phyloP scores from a whole-genome alignment of 495 filamentous ascomycete species.

The Halenospora varia region DNA sequence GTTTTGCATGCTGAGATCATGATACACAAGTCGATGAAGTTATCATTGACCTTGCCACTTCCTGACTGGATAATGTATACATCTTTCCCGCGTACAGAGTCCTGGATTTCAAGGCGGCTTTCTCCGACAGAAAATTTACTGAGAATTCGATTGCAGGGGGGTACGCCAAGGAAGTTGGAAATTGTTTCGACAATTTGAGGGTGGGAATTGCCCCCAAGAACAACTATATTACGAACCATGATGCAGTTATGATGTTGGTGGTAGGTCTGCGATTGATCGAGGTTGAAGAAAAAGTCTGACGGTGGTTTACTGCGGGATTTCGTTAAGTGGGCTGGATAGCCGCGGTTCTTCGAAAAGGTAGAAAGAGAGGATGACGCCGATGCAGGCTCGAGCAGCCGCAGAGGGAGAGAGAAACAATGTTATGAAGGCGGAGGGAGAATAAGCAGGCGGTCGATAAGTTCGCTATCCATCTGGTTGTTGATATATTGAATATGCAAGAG shows the following conservation, averaged over 20 bases:
- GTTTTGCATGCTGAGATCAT: constrained; percentile 97
- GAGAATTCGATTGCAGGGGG: constrained; percentile 74
- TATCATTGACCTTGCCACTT: constrained; percentile 87
- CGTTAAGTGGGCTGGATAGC: constrained; percentile 13
- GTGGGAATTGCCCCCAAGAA: constrained; percentile 91
- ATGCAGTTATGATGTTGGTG: constrained; percentile 12
- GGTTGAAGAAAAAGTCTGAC: not conserved
- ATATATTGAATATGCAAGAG: not conserved
- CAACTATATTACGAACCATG: constrained; percentile 95
- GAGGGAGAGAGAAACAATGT: not conserved
- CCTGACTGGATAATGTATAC: constrained; percentile 96
- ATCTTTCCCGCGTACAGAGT: constrained; percentile 95
- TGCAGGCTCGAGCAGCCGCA: not conserved
- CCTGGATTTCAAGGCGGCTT: constrained; percentile 89
- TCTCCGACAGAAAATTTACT: constrained; percentile 93
- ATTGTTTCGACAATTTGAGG: constrained; percentile 80
- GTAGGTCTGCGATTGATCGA: constrained; percentile 4
- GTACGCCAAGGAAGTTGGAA: constrained; percentile 81
- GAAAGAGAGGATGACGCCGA: not conserved
- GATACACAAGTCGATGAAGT: constrained; percentile 93
- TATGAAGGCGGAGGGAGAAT: constrained; percentile 11
- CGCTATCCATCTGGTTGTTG: not conserved
- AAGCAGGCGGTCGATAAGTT: not conserved
- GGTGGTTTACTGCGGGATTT: constrained; percentile 25
- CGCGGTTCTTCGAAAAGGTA: constrained; percentile 6